Percentiles rank a stretch among this genome's conserved stretches.
These are phyloP conservation scores for Pluteus cervinus DNA, from an alignment of 768 basidiomycete genomes.

Conservation along the genomic window DNA sequence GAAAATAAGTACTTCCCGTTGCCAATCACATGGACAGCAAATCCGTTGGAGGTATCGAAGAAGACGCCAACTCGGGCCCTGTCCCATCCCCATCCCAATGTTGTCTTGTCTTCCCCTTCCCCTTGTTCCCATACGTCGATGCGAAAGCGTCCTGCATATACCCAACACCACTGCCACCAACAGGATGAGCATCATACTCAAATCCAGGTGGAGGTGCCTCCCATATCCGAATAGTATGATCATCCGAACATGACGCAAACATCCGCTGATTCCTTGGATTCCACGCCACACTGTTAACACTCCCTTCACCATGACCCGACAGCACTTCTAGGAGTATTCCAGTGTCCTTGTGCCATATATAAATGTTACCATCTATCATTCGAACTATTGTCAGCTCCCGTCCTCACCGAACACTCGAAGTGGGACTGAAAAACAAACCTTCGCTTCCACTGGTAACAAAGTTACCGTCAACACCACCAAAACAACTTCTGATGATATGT, in stretches of 20 bases:
- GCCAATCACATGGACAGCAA: neutral
- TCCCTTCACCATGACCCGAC: conserved; percentile 79
- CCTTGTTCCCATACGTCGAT: conserved; percentile 36
- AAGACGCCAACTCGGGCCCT: conserved; percentile 12
- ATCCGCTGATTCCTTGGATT: conserved; percentile 83
- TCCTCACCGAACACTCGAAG: neutral
- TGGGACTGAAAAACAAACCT: conserved; percentile 45
- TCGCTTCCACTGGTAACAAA: conserved; percentile 94
- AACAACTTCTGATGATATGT: conserved; percentile 89
- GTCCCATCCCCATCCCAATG: conserved; percentile 30
- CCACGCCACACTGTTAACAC: conserved; percentile 96
- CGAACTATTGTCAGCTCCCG: neutral
- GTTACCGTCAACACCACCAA: conserved; percentile 84
- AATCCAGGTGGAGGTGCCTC: conserved; percentile 43
- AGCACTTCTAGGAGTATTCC: conserved; percentile 83
- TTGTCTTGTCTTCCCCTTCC: conserved; percentile 59
- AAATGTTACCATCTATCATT: conserved; percentile 78
- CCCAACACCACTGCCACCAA: conserved; percentile 13
- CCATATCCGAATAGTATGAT: conserved; percentile 89
- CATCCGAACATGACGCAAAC: conserved; percentile 97
- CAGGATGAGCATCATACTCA: too few relatives aligned
- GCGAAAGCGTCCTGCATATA: conserved; percentile 9
- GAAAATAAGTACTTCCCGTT: too few relatives aligned
- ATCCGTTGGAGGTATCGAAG: conserved; percentile 5
- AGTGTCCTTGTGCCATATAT: conserved; percentile 91